Percentiles rank a stretch among this genome's conserved stretches.
phyloP scores from a whole-genome alignment of 2,329 filamentous ascomycete genomes.

The Aspergillus felis region DNA sequence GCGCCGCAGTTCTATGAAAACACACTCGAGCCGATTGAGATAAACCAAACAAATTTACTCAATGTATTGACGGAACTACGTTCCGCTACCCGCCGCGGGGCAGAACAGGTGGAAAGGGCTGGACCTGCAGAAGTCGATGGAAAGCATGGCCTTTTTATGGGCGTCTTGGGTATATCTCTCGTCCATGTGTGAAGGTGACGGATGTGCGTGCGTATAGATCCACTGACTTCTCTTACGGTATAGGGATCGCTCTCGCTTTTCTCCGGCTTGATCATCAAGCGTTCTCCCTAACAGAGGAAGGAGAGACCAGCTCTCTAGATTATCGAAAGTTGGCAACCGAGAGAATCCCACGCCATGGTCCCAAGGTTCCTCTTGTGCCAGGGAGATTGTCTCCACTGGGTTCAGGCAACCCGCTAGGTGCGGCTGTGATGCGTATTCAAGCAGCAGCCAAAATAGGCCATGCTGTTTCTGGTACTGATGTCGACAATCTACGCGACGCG shows the following conservation, averaged over 20 bases:
- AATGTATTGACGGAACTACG: conserved; percentile 26
- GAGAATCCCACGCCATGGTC: conserved; percentile 21
- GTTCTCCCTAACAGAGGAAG: conserved; percentile 16
- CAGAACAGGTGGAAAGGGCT: conserved; percentile 23
- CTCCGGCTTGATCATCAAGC: conserved; percentile 37
- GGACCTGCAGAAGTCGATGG: conserved; percentile 20
- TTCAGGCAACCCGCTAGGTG: conserved; percentile 27
- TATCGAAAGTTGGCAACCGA: conserved; percentile 26
- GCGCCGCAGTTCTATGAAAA: conserved; percentile 27
- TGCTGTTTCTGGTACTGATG: conserved; percentile 24
- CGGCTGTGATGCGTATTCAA: conserved; percentile 18
- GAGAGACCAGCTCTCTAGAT: conserved; percentile 13
- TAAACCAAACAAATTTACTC: conserved; percentile 15
- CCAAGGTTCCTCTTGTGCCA: conserved; percentile 22
- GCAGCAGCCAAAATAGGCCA: conserved; percentile 13
- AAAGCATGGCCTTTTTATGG: conserved; percentile 28
- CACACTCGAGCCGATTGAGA: conserved; percentile 17
- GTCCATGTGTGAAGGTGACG: neutral
- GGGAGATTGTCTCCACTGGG: conserved; percentile 33
- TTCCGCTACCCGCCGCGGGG: conserved; percentile 24
- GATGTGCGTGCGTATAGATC: neutral
- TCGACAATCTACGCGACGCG: conserved; percentile 25
- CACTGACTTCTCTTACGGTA: neutral
- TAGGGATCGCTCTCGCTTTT: conserved; percentile 36
- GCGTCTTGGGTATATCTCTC: conserved; percentile 26